These are phyloP conservation scores for Trichoderma sp. DNA, from an alignment of 2,329 filamentous ascomycete species.

Conservation along the genomic window DNA sequence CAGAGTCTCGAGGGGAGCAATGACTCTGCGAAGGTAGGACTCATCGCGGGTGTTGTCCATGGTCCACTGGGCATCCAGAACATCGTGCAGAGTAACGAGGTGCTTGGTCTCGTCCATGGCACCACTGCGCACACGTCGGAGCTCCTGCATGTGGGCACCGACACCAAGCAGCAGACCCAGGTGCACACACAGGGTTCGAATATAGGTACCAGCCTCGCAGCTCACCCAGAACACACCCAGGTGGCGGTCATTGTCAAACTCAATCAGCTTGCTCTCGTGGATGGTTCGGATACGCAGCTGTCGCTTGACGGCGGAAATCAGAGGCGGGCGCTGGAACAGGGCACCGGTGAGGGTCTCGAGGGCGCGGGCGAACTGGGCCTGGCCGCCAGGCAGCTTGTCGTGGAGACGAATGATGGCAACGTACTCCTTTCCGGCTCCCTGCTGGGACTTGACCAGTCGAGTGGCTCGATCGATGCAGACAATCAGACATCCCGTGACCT, in stretches of 20 bases:
- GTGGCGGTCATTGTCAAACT: conserved; percentile 98
- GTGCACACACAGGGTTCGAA: conserved; percentile 96
- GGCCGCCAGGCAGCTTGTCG: conserved; percentile 90
- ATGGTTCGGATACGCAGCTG: conserved; percentile 98
- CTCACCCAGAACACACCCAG: conserved; percentile 99
- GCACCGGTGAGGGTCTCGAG: conserved; percentile 96
- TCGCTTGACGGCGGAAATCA: conserved; percentile 98
- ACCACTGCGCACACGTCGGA: conserved; percentile 88
- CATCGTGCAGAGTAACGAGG: conserved; percentile 83
- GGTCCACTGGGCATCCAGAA: conserved; percentile 94
- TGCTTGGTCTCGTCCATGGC: conserved; percentile 91
- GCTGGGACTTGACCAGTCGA: conserved; percentile 96
- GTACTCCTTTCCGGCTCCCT: conserved; percentile 99
- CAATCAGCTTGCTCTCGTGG: conserved; percentile 92
- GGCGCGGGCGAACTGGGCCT: conserved; percentile 89
- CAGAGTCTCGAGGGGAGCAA: conserved; percentile 89
- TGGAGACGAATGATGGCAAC: conserved; percentile 94
- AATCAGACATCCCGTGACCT: conserved; percentile 94
- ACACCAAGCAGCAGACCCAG: conserved; percentile 76
- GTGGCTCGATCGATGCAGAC: conserved; percentile 96
- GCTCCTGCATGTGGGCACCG: conserved; percentile 97
- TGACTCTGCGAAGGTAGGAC: conserved; percentile 86
- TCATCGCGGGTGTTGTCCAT: conserved; percentile 96
- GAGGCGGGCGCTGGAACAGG: conserved; percentile 85
- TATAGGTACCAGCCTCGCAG: conserved; percentile 97